Percentiles rank a stretch among this genome's conserved stretches.
phyloP scores from a whole-genome alignment of 352 stramenopile species.

The Phytophthora sp. region DNA sequence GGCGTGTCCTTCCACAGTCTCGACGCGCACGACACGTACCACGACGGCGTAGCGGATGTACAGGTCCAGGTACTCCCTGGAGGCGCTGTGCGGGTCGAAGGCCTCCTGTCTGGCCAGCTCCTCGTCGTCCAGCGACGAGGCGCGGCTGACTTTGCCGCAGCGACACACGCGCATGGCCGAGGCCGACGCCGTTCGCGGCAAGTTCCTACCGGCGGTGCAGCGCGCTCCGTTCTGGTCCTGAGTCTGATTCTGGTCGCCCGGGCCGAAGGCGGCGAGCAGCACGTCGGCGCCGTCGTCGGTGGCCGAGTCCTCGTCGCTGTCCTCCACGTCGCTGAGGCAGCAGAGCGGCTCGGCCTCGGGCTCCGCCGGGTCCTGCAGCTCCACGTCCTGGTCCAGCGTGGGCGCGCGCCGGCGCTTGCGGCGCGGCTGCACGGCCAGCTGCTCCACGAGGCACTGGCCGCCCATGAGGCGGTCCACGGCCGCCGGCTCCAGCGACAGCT shows the following conservation, averaged over 20 bases:
- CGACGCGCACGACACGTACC: slow-evolving; percentile 52
- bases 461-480: slow-evolving; percentile 50
- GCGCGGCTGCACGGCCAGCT: slow-evolving; percentile 27
- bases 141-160: slow-evolving; percentile 22
- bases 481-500: slow-evolving; percentile 38
- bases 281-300: slow-evolving; percentile 38
- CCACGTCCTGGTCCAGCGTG: slow-evolving; percentile 1
- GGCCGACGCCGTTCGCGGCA: slow-evolving; percentile 28
- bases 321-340: slow-evolving; percentile 22
- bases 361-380: slow-evolving; percentile 8
- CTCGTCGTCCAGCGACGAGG: slow-evolving; percentile 17
- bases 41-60: slow-evolving; percentile 51
- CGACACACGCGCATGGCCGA: slow-evolving; percentile 33
- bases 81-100: slow-evolving; percentile 37
- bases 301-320: slow-evolving; percentile 27
- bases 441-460: slow-evolving; percentile 51
- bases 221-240: slow-evolving; percentile 29
- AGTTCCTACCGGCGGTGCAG: slow-evolving; percentile 7
- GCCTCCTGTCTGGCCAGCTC: not conserved
- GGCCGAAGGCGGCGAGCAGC: slow-evolving; percentile 45
- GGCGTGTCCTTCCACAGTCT: slow-evolving; percentile 36
- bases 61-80: slow-evolving; percentile 54
- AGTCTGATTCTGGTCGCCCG: slow-evolving; percentile 33
- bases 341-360: slow-evolving; percentile 5
- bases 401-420: slow-evolving; percentile 31